These are phyloP conservation scores for Purshia tridentata DNA, from an alignment of 306 rosid genomes.

Conservation along the genomic window DNA sequence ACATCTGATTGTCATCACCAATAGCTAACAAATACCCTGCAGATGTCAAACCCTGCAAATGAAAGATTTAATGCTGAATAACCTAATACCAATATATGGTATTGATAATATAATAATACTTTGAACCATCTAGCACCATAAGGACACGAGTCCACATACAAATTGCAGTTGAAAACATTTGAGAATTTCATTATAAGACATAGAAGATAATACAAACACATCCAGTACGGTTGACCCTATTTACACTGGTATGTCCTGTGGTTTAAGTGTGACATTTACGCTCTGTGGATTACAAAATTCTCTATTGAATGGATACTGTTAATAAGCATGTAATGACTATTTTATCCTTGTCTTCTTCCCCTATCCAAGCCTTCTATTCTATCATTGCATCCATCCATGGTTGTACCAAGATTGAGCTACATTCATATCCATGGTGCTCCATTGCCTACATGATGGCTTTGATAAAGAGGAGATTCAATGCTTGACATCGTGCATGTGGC, in stretches of 20 bases:
- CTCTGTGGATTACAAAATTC: background rate
- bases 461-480: background rate
- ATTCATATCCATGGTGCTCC: background rate
- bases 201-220: background rate
- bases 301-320: background rate
- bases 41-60: conserved; percentile 58
- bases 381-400: background rate
- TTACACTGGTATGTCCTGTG: background rate
- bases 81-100: conserved; percentile 1
- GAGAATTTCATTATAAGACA: background rate
- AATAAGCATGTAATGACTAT: background rate
- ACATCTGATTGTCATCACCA: conserved; percentile 83
- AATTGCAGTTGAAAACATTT: background rate
- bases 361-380: background rate
- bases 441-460: background rate
- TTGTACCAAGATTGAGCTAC: background rate
- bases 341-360: background rate
- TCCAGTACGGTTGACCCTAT: background rate
- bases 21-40: conserved; percentile 76
- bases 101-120: background rate
- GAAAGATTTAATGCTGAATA: conserved; percentile 16
- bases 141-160: background rate
- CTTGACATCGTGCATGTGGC: background rate
- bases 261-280: background rate
- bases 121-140: background rate